A percentile compares a stretch with the other conserved stretches of the same genome.
These are phyloP conservation scores for Aechmea fasciata DNA, from an alignment of 176 grass and related monocot species.

Conservation along the genomic window DNA sequence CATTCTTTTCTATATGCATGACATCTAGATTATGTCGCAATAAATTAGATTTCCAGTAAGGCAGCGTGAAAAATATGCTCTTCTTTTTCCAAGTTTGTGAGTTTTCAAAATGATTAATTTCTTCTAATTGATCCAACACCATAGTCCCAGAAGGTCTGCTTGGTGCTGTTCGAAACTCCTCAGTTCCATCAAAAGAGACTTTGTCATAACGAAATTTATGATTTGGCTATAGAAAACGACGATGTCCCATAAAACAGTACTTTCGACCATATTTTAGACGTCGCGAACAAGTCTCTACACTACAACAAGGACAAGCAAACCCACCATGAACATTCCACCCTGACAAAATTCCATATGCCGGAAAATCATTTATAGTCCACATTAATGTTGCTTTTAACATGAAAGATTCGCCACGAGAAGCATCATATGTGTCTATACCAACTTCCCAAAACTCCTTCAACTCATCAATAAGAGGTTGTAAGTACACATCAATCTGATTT, in stretches of 20 bases:
- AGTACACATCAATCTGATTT: slow-evolving; percentile 18
- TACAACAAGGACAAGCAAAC: background rate
- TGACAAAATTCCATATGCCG: background rate
- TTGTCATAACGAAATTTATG: background rate
- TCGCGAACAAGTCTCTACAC: too few species aligned
- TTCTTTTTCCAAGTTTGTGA: slow-evolving; percentile 11
- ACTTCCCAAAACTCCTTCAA: slow-evolving; percentile 7
- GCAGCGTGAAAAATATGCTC: slow-evolving; percentile 12
- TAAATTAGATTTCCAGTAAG: slow-evolving; percentile 13
- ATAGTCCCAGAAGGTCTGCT: background rate
- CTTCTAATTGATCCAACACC: background rate
- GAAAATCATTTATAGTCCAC: background rate
- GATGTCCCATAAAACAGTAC: too few species aligned
- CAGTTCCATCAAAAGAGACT: background rate
- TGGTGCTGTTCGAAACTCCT: background rate
- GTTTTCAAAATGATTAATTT: background rate
- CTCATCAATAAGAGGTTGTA: slow-evolving; percentile 12
- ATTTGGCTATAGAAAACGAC: too few species aligned
- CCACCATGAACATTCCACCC: background rate
- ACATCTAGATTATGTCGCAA: slow-evolving; percentile 18
- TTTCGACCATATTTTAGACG: too few species aligned
- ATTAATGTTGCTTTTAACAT: background rate
- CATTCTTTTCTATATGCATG: slow-evolving; percentile 26
- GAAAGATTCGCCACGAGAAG: slow-evolving; percentile 1
- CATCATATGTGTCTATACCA: slow-evolving; percentile 8